These are phyloP conservation scores for Kalanchoe fedtschenkoi DNA, from an alignment of 164 flowering plant species.

Conservation along the genomic window DNA sequence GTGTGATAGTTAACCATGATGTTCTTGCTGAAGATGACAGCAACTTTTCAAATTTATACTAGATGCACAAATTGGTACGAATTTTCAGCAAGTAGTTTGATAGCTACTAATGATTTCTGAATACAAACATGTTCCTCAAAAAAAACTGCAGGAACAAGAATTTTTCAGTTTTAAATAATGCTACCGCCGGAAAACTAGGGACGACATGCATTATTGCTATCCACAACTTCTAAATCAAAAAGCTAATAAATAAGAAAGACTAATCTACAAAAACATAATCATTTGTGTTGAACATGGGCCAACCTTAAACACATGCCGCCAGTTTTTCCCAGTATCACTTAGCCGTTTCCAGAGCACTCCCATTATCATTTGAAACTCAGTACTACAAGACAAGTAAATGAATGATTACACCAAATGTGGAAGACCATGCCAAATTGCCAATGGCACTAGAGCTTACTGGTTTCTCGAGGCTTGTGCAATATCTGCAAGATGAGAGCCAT, in stretches of 20 bases:
- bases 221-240: neutral
- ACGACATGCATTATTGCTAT: neutral
- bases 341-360: conserved; percentile 82
- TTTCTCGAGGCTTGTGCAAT: conserved; percentile 90
- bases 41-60: neutral
- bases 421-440: neutral
- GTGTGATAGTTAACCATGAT: no score
- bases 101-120: no score
- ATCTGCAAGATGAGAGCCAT: conserved; percentile 90
- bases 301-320: conserved; percentile 99
- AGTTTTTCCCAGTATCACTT: conserved; percentile 93
- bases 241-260: neutral
- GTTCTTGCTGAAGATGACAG: neutral
- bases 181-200: neutral
- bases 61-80: neutral
- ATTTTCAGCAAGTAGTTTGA: neutral
- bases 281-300: neutral
- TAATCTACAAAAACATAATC: neutral
- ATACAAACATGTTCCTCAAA: neutral
- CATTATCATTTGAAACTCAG: conserved; percentile 97
- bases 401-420: neutral
- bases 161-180: neutral
- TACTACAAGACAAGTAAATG: conserved; percentile 34
- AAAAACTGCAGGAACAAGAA: neutral
- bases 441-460: conserved; percentile 38